Conservation (phyloP, 352 stramenopile genomes). For the Globisporangium iwayamae region DNA sequence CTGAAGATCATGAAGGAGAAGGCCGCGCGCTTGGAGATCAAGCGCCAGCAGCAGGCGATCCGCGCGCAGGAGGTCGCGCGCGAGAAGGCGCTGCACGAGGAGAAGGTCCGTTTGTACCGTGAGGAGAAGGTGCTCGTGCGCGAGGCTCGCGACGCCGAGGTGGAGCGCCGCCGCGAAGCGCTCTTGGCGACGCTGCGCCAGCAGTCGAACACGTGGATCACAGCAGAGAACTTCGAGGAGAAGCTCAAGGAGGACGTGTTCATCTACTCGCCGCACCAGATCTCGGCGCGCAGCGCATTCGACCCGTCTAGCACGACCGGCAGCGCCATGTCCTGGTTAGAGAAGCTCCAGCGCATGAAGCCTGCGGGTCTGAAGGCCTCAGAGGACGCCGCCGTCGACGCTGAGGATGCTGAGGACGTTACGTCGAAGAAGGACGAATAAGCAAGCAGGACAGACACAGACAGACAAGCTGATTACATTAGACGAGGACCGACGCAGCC, state of each 20-base stretch:
- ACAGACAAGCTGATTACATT: slow-evolving; percentile 14
- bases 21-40: slow-evolving; percentile 81
- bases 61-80: slow-evolving; percentile 75
- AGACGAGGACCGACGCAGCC: slow-evolving; percentile 10
- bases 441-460: background rate
- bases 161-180: slow-evolving; percentile 63
- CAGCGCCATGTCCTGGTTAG: slow-evolving; percentile 80
- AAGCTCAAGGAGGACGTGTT: slow-evolving; percentile 86
- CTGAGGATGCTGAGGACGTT: slow-evolving; percentile 13
- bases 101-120: slow-evolving; percentile 74
- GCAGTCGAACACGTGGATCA: slow-evolving; percentile 73
- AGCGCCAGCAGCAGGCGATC: slow-evolving; percentile 83
- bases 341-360: slow-evolving; percentile 88
- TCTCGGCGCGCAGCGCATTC: slow-evolving; percentile 60
- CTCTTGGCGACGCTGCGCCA: slow-evolving; percentile 58
- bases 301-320: slow-evolving; percentile 60
- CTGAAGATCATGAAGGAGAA: slow-evolving; percentile 87
- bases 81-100: slow-evolving; percentile 77
- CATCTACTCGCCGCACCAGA: slow-evolving; percentile 77
- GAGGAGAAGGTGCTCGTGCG: slow-evolving; percentile 79
- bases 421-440: slow-evolving; percentile 16
- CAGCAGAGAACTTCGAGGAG: slow-evolving; percentile 59
- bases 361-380: slow-evolving; percentile 45
- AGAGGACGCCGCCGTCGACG: slow-evolving; percentile 24
- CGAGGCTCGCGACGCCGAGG: slow-evolving; percentile 48